A percentile compares a stretch with the other conserved stretches of the same genome.
These are phyloP conservation scores for Talaromyces ruber DNA, from an alignment of 495 filamentous ascomycete genomes.

Conservation along the genomic window DNA sequence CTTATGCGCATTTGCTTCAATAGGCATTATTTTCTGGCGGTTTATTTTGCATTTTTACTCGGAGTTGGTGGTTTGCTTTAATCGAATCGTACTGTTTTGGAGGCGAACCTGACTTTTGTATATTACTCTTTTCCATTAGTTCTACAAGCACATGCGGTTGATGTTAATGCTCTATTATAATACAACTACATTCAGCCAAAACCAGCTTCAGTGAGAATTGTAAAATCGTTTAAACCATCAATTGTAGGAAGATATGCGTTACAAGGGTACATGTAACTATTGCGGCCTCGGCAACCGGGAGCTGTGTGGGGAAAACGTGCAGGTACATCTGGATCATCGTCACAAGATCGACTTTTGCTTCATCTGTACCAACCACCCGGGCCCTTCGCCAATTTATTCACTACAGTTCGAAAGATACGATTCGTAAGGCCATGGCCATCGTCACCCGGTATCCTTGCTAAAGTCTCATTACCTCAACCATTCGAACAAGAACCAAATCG, in stretches of 20 bases:
- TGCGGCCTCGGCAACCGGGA: background rate
- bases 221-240: background rate
- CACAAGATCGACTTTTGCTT: slow-evolving; percentile 7
- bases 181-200: too few relatives aligned
- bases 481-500: background rate
- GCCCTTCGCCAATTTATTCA: background rate
- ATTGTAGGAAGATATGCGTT: background rate
- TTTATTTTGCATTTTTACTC: background rate
- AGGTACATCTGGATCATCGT: background rate
- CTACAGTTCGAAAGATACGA: background rate
- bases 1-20: background rate
- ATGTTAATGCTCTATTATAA: background rate
- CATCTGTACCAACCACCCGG: background rate
- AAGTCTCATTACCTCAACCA: background rate
- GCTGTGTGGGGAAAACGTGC: slow-evolving; percentile 1
- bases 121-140: background rate
- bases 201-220: background rate
- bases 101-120: background rate
- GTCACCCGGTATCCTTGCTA: background rate
- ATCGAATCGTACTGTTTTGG: background rate
- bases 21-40: background rate
- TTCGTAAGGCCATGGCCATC: background rate
- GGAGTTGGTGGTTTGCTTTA: background rate
- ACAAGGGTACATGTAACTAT: background rate
- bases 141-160: background rate